Evolutionary conservation across 164 flowering plant genomes (phyloP).

Genomic region (Magnolia changhungtana): DNA sequence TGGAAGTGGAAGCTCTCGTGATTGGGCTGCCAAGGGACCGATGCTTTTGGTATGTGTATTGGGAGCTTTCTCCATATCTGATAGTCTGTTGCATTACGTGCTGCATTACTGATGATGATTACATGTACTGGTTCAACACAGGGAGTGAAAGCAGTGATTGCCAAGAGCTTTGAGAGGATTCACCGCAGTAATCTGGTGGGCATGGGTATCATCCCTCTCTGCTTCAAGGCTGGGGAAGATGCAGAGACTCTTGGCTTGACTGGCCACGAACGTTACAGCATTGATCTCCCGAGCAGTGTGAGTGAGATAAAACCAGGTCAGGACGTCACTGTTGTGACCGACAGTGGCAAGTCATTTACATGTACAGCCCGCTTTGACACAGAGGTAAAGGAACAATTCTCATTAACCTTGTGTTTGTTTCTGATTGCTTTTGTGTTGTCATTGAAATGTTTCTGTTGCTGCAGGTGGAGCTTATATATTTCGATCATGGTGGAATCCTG

Average conservation of each 20-base stretch:
- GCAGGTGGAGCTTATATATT: constrained; percentile 79
- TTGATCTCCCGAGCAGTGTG: constrained; percentile 62
- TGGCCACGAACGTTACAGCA: constrained; percentile 69
- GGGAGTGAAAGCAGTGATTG: constrained; percentile 91
- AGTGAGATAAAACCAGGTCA: constrained; percentile 74
- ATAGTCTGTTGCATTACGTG: neutral
- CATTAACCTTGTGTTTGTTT: neutral
- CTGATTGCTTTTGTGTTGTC: neutral
- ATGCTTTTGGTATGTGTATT: constrained; percentile 49
- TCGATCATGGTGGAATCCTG: constrained; percentile 80
- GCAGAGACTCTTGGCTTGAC: constrained; percentile 78
- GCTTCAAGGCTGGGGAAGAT: constrained; percentile 80
- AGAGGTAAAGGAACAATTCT: constrained; percentile 47
- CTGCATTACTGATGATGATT: neutral
- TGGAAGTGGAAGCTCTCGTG: constrained; percentile 87
- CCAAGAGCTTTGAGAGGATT: constrained; percentile 91
- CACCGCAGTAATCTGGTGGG: constrained; percentile 90
- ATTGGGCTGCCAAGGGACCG: constrained; percentile 93
- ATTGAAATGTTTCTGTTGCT: neutral
- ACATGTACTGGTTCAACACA: constrained; percentile 18
- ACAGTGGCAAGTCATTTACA: constrained; percentile 61
- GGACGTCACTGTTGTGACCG: constrained; percentile 59
- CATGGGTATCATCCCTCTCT: constrained; percentile 78
- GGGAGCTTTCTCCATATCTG: neutral
- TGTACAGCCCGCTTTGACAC: constrained; percentile 69